These are phyloP conservation scores for Saccharum spontaneum DNA, from an alignment of 176 grass and related monocot genomes.

Conservation along the genomic window DNA sequence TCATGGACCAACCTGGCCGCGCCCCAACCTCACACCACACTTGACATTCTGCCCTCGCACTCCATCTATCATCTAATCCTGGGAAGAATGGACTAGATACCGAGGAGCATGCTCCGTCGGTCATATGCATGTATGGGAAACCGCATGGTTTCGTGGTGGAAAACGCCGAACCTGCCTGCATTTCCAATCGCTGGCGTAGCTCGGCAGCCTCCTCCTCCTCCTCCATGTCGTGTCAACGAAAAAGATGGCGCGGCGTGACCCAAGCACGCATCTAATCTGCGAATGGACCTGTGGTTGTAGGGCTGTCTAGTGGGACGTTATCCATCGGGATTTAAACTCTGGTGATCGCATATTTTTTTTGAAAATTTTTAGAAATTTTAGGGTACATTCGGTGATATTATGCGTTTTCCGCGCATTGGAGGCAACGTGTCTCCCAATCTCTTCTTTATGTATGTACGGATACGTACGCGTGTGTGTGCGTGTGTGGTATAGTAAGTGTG, in stretches of 20 bases:
- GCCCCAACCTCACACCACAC: not conserved
- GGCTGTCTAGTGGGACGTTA: no score
- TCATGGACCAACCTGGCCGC: not conserved
- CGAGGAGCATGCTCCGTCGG: not conserved
- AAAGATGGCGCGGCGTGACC: not conserved
- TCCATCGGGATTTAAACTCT: no score
- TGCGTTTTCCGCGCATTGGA: no score
- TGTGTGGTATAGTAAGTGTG: no score
- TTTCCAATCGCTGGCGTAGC: not conserved
- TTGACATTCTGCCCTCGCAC: not conserved
- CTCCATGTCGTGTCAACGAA: not conserved
- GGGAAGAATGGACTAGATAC: constrained; percentile 6
- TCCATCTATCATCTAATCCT: not conserved
- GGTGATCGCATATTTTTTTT: no score
- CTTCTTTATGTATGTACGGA: no score
- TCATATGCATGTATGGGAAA: not conserved
- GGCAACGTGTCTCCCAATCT: no score
- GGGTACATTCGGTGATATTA: no score
- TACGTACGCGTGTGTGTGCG: no score
- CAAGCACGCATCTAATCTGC: not conserved
- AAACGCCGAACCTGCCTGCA: not conserved
- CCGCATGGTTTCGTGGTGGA: not conserved
- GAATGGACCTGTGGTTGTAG: no score
- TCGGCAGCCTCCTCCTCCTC: not conserved
- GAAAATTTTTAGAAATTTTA: no score